Evolutionary conservation across 1,139 yeast species (phyloP).

Genomic region (Saccharomyces hybrid): DNA sequence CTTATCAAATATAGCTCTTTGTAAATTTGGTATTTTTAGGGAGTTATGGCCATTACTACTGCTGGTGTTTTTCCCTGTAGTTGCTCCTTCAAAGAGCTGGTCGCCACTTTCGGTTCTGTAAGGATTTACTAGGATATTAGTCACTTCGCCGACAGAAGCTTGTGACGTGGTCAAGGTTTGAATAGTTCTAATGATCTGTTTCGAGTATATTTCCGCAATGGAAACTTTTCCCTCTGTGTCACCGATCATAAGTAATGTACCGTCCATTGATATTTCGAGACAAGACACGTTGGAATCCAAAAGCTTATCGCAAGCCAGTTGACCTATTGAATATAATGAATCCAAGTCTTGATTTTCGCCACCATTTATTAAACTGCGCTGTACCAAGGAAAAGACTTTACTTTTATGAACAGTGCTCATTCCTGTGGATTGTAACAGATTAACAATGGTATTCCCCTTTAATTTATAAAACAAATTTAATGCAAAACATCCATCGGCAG

Average conservation of each 20-base stretch:
- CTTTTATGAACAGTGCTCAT: constrained; percentile 10
- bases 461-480: constrained; percentile 23
- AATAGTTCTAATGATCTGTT: constrained; percentile 63
- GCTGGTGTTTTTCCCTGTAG: not conserved
- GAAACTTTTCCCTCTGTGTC: constrained; percentile 61
- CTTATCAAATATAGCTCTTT: constrained; percentile 45
- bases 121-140: constrained; percentile 29
- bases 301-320: constrained; percentile 20
- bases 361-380: constrained; percentile 3
- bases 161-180: constrained; percentile 41
- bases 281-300: constrained; percentile 39
- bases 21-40: constrained; percentile 45
- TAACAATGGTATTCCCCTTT: constrained; percentile 14
- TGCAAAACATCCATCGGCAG: constrained; percentile 44
- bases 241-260: constrained; percentile 66
- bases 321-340: constrained; percentile 24
- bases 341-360: constrained; percentile 7
- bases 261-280: constrained; percentile 63
- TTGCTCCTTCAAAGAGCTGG: not conserved
- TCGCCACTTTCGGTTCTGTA: not conserved
- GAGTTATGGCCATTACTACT: constrained; percentile 10
- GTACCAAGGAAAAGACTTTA: constrained; percentile 24
- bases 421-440: constrained; percentile 19
- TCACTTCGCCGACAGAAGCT: constrained; percentile 30
- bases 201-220: constrained; percentile 65